A percentile compares a stretch with the other conserved stretches of the same genome.
phyloP scores from a whole-genome alignment of 129 eudicot species.

The Tagetes patula region DNA sequence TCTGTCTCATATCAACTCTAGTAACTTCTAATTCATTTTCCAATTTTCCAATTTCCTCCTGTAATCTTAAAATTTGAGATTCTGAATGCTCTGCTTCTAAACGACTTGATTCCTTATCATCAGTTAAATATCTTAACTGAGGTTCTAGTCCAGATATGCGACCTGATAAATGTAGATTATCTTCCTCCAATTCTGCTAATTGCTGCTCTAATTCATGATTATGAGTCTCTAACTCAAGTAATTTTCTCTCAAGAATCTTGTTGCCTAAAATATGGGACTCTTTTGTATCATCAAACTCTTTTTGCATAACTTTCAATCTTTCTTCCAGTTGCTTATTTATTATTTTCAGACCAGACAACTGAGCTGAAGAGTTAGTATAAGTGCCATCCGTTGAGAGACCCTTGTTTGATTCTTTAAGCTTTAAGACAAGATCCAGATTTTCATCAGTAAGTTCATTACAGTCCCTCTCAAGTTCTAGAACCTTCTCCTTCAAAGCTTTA shows the following conservation, averaged over 20 bases:
- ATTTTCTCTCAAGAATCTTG: constrained; percentile 44
- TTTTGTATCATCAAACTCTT: constrained; percentile 35
- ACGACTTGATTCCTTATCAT: constrained; percentile 52
- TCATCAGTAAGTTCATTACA: constrained; percentile 70
- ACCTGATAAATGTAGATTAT: constrained; percentile 56
- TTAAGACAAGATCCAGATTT: constrained; percentile 51
- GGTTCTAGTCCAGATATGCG: constrained; percentile 70
- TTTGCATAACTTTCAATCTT: constrained; percentile 38
- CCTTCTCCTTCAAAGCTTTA: constrained; percentile 40
- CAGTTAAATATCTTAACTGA: constrained; percentile 60
- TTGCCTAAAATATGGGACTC: constrained; percentile 36
- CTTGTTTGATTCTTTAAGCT: constrained; percentile 48
- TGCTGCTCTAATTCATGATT: constrained; percentile 51
- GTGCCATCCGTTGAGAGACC: constrained; percentile 27
- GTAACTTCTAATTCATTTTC: constrained; percentile 48
- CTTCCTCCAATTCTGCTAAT: constrained; percentile 52
- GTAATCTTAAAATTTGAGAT: constrained; percentile 32
- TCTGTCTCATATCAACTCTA: constrained; percentile 49
- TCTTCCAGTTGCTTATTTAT: constrained; percentile 40
- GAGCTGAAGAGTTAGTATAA: constrained; percentile 36
- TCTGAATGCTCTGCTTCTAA: constrained; percentile 57
- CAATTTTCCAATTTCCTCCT: constrained; percentile 46
- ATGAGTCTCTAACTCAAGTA: constrained; percentile 45
- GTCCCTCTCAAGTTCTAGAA: constrained; percentile 56
- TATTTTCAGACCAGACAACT: constrained; percentile 40